Conservation (phyloP, 2,329 filamentous ascomycete genomes). For the Penicillium sp. region DNA sequence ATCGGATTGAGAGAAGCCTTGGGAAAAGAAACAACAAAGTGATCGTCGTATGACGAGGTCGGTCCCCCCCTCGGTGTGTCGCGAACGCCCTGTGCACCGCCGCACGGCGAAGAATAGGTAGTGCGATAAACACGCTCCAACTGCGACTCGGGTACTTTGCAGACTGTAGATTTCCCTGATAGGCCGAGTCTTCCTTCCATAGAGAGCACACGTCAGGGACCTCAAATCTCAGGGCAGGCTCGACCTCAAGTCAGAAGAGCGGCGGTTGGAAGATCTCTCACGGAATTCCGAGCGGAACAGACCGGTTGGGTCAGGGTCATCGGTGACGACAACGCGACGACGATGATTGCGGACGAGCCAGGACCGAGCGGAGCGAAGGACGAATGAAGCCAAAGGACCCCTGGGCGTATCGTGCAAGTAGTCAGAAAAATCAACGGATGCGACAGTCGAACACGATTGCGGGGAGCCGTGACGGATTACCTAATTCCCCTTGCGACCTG, state of each 20-base stretch:
- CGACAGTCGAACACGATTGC: too few relatives aligned
- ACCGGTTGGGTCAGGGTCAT: slow-evolving; percentile 2
- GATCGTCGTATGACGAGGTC: slow-evolving; percentile 14
- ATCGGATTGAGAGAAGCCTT: neutral
- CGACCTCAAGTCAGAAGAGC: slow-evolving; percentile 4
- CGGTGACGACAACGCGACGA: slow-evolving; percentile 7
- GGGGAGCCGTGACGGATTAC: slow-evolving; percentile 2
- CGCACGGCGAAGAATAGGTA: too few relatives aligned
- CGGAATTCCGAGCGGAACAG: slow-evolving; percentile 4
- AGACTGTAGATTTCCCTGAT: neutral
- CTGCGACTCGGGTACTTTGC: too few relatives aligned
- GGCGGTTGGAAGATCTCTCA: slow-evolving; percentile 4
- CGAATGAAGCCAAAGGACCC: neutral
- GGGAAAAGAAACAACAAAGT: slow-evolving; percentile 2
- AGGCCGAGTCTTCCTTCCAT: slow-evolving; percentile 1
- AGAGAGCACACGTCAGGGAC: slow-evolving; percentile 1
- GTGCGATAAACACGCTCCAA: too few relatives aligned
- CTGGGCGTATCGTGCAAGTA: too few relatives aligned
- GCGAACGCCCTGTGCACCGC: neutral
- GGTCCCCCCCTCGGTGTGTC: slow-evolving; percentile 5
- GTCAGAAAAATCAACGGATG: too few relatives aligned
- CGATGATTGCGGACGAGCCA: neutral
- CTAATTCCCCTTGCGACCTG: slow-evolving; percentile 1
- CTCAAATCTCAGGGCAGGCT: slow-evolving; percentile 1
- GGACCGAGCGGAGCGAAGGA: neutral